A percentile compares a stretch with the other conserved stretches of the same genome.
Conservation (phyloP, 1,139 yeast genomes). For the Protomyces lactucae-debilis region DNA sequence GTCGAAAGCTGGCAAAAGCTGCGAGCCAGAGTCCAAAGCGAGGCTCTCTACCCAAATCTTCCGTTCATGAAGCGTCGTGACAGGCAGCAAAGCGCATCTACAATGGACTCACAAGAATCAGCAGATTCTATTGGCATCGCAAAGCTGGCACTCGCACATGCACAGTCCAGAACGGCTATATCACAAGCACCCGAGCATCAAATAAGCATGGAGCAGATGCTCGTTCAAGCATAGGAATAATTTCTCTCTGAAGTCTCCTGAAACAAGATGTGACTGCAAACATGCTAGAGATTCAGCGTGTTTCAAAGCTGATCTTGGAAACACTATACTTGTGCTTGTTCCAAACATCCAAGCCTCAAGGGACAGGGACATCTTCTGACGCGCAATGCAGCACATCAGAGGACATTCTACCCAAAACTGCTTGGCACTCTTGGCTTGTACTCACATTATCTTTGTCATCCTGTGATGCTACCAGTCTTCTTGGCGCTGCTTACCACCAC, state of each 20-base stretch:
- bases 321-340: not conserved
- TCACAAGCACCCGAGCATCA: not conserved
- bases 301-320: not conserved
- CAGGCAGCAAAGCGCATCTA: not conserved
- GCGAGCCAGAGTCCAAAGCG: not conserved
- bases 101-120: not conserved
- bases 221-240: not conserved
- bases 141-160: not conserved
- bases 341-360: too few species aligned
- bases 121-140: not conserved
- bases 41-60: not conserved
- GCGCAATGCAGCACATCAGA: too few species aligned
- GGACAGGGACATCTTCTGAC: too few species aligned
- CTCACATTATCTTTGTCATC: too few species aligned
- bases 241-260: not conserved
- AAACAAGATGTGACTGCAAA: not conserved
- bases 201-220: not conserved
- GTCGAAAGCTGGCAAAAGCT: not conserved
- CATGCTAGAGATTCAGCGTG: not conserved
- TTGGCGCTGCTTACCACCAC: not conserved
- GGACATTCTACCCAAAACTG: too few species aligned
- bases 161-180: not conserved
- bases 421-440: too few species aligned
- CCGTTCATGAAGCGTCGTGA: not conserved
- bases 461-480: not conserved